These are phyloP conservation scores for Aspergillus terreus DNA, from an alignment of 2,329 filamentous ascomycete species.

Conservation along the genomic window DNA sequence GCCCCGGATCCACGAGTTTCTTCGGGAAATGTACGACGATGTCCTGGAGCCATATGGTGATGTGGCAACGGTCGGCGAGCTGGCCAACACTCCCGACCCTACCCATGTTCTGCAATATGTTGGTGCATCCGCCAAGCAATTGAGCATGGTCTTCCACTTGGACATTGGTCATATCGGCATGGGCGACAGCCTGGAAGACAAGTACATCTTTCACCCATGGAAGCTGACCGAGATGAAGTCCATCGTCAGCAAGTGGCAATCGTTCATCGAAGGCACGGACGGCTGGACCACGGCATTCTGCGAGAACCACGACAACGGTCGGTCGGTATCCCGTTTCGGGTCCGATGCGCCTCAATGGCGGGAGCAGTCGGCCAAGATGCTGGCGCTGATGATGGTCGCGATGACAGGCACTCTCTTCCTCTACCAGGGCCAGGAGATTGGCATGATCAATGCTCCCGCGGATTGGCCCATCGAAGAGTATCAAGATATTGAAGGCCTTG, in stretches of 20 bases:
- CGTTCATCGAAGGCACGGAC: conserved; percentile 45
- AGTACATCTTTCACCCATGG: conserved; percentile 44
- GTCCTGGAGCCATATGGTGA: conserved; percentile 55
- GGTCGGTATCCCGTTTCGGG: conserved; percentile 53
- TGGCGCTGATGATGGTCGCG: conserved; percentile 47
- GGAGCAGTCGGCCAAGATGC: conserved; percentile 50
- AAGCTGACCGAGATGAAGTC: conserved; percentile 49
- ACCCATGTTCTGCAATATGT: conserved; percentile 58
- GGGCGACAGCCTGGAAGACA: conserved; percentile 45
- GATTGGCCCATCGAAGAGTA: conserved; percentile 48
- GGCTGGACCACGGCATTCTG: conserved; percentile 59
- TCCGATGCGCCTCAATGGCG: conserved; percentile 48
- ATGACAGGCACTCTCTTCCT: conserved; percentile 55
- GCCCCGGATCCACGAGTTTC: conserved; percentile 64
- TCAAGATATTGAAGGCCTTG: conserved; percentile 42
- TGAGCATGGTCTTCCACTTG: conserved; percentile 64
- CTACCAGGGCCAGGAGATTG: conserved; percentile 60
- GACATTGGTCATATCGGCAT: conserved; percentile 49
- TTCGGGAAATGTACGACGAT: conserved; percentile 62
- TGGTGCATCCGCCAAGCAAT: conserved; percentile 53
- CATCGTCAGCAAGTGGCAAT: conserved; percentile 50
- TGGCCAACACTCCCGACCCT: conserved; percentile 60
- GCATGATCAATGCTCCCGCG: conserved; percentile 54
- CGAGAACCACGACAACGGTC: conserved; percentile 62
- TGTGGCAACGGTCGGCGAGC: conserved; percentile 67